These are phyloP conservation scores for Aphanomyces stellatus DNA, from an alignment of 352 stramenopile species.

Conservation along the genomic window DNA sequence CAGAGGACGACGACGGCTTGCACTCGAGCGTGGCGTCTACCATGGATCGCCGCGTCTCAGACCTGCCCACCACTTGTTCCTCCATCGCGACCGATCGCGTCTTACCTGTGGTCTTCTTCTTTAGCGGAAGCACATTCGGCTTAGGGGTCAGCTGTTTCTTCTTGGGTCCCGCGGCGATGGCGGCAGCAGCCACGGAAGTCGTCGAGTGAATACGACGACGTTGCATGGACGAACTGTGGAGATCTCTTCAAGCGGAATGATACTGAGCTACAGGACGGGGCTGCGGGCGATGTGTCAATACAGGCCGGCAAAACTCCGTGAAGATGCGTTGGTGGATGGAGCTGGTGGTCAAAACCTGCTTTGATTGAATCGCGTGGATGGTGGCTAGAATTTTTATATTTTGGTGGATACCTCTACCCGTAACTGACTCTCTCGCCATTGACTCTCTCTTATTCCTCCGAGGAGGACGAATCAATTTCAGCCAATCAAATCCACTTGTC, in stretches of 20 bases:
- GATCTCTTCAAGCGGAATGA: not conserved
- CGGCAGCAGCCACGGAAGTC: not conserved
- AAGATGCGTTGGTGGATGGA: not conserved
- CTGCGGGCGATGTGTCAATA: not conserved
- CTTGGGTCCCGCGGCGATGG: not conserved
- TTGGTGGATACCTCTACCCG: not conserved
- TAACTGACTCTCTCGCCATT: not conserved
- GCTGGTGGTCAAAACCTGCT: conserved; percentile 12
- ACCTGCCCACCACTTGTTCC: too few species aligned
- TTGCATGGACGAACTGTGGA: conserved; percentile 7
- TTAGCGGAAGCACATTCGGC: not conserved
- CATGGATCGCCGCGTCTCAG: too few species aligned
- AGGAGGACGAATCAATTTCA: conserved; percentile 3
- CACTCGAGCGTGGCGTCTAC: too few species aligned
- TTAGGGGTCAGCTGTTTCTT: conserved; percentile 18
- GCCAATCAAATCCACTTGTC: not conserved
- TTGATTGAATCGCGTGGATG: not conserved
- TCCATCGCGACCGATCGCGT: too few species aligned
- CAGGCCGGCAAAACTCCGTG: not conserved
- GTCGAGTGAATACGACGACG: conserved; percentile 16
- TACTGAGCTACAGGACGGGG: not conserved
- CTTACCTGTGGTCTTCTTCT: too few species aligned
- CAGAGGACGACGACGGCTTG: not conserved
- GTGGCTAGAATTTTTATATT: conserved; percentile 14
- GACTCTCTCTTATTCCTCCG: too few species aligned